Conservation (phyloP, 257 asterid species). For the Primulina huaijiensis region DNA sequence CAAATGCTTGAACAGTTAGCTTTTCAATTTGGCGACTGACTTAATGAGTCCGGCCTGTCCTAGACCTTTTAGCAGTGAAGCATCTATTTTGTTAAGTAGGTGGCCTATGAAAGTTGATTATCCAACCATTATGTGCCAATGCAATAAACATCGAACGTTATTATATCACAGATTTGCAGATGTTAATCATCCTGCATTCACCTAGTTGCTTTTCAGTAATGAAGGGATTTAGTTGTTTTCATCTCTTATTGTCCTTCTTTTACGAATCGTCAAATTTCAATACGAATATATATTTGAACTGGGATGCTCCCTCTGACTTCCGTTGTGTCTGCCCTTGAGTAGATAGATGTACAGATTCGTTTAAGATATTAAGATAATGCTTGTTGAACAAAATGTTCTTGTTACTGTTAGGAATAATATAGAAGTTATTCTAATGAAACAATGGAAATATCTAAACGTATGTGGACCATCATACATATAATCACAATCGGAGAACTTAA, state of each 20-base stretch:
- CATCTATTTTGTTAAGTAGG: background rate
- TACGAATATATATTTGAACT: background rate
- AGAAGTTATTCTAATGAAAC: background rate
- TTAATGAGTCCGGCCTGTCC: background rate
- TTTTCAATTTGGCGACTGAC: background rate
- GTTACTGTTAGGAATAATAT: too few relatives aligned
- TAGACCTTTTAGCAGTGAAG: background rate
- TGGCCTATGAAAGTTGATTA: background rate
- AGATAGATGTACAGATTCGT: too few relatives aligned
- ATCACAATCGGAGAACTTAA: background rate
- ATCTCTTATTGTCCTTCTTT: too few relatives aligned
- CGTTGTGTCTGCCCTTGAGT: background rate
- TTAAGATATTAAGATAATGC: too few relatives aligned
- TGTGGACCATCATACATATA: background rate
- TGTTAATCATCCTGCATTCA: background rate
- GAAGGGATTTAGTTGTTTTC: background rate
- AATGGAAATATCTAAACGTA: background rate
- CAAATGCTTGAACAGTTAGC: background rate
- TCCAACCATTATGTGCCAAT: background rate
- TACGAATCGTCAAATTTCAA: background rate
- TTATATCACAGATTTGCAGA: background rate
- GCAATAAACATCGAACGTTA: background rate
- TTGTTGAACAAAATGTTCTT: background rate
- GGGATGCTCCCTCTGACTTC: background rate
- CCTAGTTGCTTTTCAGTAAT: background rate